These are phyloP conservation scores for Penicillium italicum DNA, from an alignment of 2,329 filamentous ascomycete species.

Conservation along the genomic window DNA sequence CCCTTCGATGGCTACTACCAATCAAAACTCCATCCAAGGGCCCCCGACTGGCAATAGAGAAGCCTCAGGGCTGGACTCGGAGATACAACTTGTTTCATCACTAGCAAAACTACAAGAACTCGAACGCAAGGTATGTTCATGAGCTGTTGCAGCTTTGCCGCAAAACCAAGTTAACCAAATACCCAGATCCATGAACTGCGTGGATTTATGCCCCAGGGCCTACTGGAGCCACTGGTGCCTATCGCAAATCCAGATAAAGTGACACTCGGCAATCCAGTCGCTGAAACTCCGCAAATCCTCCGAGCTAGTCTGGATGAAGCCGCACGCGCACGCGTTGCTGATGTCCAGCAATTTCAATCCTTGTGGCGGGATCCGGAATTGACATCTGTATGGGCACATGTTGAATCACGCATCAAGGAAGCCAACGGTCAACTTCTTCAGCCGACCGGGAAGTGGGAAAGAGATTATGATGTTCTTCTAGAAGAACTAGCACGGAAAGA, in stretches of 20 bases:
- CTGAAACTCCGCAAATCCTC: constrained; percentile 36
- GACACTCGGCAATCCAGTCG: constrained; percentile 16
- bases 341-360: constrained; percentile 39
- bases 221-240: constrained; percentile 41
- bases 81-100: constrained; percentile 40
- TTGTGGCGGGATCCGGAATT: constrained; percentile 43
- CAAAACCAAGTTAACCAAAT: constrained; percentile 7
- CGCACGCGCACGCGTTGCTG: constrained; percentile 34
- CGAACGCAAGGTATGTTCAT: constrained; percentile 29
- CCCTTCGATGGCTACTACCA: not conserved
- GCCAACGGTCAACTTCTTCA: constrained; percentile 38
- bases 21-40: constrained; percentile 1
- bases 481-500: constrained; percentile 32
- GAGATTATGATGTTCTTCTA: constrained; percentile 39
- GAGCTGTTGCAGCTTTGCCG: not conserved
- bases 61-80: constrained; percentile 24
- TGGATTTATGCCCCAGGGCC: constrained; percentile 39
- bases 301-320: constrained; percentile 35
- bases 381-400: constrained; percentile 37
- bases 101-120: constrained; percentile 41
- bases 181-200: constrained; percentile 43
- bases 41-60: not conserved
- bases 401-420: constrained; percentile 37
- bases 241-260: constrained; percentile 33
- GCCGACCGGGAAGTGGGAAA: constrained; percentile 39